Conservation (phyloP, 1,284 basidiomycete genomes). For the Ustilago xerochloae region DNA sequence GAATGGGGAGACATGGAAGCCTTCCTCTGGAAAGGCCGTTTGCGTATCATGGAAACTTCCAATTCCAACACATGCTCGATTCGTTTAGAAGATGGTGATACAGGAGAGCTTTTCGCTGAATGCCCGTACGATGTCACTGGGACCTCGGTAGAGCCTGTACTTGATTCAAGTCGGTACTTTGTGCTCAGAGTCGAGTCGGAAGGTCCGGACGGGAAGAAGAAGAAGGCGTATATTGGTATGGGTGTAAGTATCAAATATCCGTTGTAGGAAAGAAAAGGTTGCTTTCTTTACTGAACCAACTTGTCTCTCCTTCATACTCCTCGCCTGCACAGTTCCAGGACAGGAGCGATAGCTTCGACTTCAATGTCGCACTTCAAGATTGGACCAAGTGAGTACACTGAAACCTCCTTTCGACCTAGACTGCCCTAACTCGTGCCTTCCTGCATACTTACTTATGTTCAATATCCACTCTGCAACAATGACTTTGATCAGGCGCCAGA, state of each 20-base stretch:
- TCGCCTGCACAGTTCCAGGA: constrained; percentile 66
- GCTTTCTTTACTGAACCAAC: not conserved
- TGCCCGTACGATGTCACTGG: constrained; percentile 85
- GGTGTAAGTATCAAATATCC: constrained; percentile 50
- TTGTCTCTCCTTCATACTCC: no score
- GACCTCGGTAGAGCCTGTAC: constrained; percentile 87
- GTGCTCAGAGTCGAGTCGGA: constrained; percentile 80
- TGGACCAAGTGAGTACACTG: constrained; percentile 80
- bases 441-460: not conserved
- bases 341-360: constrained; percentile 64
- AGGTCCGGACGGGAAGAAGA: constrained; percentile 53
- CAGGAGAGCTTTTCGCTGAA: constrained; percentile 82
- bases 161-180: constrained; percentile 96
- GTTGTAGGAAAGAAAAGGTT: not conserved
- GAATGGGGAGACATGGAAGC: constrained; percentile 77
- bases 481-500: constrained; percentile 46
- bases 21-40: constrained; percentile 89
- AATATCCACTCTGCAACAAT: not conserved
- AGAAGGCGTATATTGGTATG: constrained; percentile 64
- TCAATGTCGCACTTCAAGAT: constrained; percentile 82
- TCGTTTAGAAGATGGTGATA: constrained; percentile 58
- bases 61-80: constrained; percentile 51
- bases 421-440: not conserved
- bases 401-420: not conserved
- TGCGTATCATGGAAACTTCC: constrained; percentile 79